Conservation (phyloP, 768 basidiomycete genomes). For the Tephrocybe sp. region DNA sequence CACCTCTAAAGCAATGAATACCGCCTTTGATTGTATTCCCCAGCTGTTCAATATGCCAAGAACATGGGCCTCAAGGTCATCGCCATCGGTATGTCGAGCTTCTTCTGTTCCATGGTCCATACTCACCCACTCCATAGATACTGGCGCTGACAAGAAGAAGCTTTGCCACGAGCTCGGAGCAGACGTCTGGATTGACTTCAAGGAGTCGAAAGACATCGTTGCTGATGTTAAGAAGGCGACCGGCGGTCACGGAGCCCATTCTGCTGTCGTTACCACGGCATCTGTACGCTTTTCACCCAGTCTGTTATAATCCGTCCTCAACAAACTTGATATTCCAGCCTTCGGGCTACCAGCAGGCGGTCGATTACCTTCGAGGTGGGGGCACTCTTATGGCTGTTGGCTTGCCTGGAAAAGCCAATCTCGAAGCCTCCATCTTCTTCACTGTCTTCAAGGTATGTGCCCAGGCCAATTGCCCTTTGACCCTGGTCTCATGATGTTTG, state of each 20-base stretch:
- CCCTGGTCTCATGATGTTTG: conserved; percentile 17
- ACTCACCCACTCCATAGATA: conserved; percentile 44
- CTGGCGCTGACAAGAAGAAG: conserved; percentile 66
- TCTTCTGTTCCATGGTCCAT: neutral
- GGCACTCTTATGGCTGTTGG: conserved; percentile 82
- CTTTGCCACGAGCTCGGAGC: conserved; percentile 32
- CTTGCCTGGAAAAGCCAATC: conserved; percentile 60
- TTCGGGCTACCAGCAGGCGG: conserved; percentile 50
- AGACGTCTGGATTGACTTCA: conserved; percentile 81
- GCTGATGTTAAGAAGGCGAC: conserved; percentile 62
- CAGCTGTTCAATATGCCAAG: conserved; percentile 78
- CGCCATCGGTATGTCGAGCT: conserved; percentile 53
- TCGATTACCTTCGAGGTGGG: conserved; percentile 73
- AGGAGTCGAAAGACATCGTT: conserved; percentile 62
- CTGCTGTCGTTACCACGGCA: conserved; percentile 62
- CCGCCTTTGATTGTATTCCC: neutral
- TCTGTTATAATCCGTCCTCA: neutral
- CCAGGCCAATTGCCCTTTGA: neutral
- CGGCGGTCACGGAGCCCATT: conserved; percentile 72
- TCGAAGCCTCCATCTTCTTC: conserved; percentile 69
- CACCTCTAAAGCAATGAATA: no score
- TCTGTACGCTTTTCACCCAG: conserved; percentile 26
- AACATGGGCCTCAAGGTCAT: conserved; percentile 79
- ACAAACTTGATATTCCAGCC: conserved; percentile 19
- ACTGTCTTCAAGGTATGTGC: conserved; percentile 57